Conservation (phyloP, 352 stramenopile species). For the Phytopythium oedochilum region DNA sequence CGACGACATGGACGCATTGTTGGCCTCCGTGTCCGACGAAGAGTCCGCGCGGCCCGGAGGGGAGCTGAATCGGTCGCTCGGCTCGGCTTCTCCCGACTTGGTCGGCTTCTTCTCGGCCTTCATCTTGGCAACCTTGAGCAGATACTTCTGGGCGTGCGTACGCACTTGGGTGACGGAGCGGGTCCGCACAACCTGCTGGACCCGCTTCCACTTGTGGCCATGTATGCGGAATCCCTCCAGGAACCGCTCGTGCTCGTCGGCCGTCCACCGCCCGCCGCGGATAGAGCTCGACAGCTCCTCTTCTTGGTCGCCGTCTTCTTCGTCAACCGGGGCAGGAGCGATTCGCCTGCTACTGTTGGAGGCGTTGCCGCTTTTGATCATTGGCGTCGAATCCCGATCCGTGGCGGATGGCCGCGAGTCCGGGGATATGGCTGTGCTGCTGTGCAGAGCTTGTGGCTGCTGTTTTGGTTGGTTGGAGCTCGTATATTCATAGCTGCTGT, state of each 20-base stretch:
- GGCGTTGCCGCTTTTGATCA: conserved; percentile 6
- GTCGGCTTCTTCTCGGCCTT: conserved; percentile 73
- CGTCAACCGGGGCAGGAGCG: conserved; percentile 50
- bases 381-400: conserved; percentile 10
- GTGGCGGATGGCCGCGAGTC: background rate
- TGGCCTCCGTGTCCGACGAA: conserved; percentile 10
- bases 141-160: conserved; percentile 86
- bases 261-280: conserved; percentile 77
- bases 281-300: conserved; percentile 45
- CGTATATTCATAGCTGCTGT: conserved; percentile 10
- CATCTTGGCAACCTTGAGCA: conserved; percentile 88
- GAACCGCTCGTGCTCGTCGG: conserved; percentile 85
- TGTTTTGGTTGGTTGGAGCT: conserved; percentile 6
- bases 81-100: conserved; percentile 10
- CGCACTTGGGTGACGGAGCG: conserved; percentile 87
- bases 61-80: conserved; percentile 17
- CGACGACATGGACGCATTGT: conserved; percentile 29
- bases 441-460: conserved; percentile 6
- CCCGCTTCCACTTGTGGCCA: conserved; percentile 89
- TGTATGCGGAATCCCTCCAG: conserved; percentile 82
- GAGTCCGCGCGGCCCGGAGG: conserved; percentile 12
- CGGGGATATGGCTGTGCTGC: conserved; percentile 21
- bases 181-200: conserved; percentile 85
- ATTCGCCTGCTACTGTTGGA: conserved; percentile 24
- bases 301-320: conserved; percentile 62